phyloP scores from a whole-genome alignment of 1,284 basidiomycete species.

The Marasmius sp. region DNA sequence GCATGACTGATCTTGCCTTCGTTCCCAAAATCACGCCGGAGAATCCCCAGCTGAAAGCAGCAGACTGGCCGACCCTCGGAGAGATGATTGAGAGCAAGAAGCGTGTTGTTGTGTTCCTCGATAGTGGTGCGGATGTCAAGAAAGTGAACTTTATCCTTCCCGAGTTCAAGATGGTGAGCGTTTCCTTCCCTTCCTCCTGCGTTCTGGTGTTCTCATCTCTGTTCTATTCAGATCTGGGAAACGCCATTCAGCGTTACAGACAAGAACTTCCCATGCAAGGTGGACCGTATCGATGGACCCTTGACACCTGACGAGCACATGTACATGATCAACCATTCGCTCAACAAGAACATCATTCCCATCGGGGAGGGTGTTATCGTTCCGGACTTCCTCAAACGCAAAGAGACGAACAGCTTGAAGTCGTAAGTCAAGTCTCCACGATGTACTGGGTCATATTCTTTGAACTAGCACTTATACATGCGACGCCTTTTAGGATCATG shows the following conservation, averaged over 20 bases:
- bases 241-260: constrained; percentile 67
- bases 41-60: constrained; percentile 46
- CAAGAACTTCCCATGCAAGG: constrained; percentile 64
- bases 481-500: constrained; percentile 29
- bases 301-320: constrained; percentile 48
- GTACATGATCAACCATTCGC: constrained; percentile 58
- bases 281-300: constrained; percentile 59
- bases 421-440: constrained; percentile 30
- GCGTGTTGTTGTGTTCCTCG: constrained; percentile 71
- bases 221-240: constrained; percentile 62
- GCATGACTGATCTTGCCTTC: constrained; percentile 59
- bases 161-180: constrained; percentile 56
- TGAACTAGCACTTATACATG: not conserved
- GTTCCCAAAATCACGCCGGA: constrained; percentile 29
- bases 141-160: constrained; percentile 60
- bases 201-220: constrained; percentile 1
- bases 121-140: constrained; percentile 43
- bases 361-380: constrained; percentile 31
- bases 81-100: constrained; percentile 66
- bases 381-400: constrained; percentile 30
- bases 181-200: constrained; percentile 15
- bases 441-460: not conserved
- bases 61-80: constrained; percentile 75
- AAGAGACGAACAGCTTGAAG: constrained; percentile 33
- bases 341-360: constrained; percentile 39